phyloP scores from a whole-genome alignment of 2,329 filamentous ascomycete genomes.

The Neophaeococcomyces aloes region DNA sequence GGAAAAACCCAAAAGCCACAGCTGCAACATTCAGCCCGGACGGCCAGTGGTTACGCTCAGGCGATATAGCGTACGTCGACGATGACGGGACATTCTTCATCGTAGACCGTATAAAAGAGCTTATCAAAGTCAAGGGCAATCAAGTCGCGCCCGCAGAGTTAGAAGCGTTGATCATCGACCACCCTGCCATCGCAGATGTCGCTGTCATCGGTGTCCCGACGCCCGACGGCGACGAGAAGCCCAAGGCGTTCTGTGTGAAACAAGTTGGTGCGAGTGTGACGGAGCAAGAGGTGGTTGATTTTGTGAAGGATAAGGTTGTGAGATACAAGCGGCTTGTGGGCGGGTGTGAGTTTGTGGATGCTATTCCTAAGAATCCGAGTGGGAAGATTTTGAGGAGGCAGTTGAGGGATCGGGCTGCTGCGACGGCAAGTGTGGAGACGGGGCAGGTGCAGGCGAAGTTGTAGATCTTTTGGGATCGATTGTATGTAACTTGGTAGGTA shows the following conservation, averaged over 20 bases:
- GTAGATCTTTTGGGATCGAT: no score
- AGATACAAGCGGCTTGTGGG: constrained; percentile 40
- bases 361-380: constrained; percentile 17
- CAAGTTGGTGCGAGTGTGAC: constrained; percentile 23
- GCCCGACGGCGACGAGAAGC: constrained; percentile 26
- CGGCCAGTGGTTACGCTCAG: constrained; percentile 48
- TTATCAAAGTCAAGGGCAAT: constrained; percentile 46
- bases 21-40: constrained; percentile 40
- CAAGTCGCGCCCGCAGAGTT: constrained; percentile 41
- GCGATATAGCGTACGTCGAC: constrained; percentile 44
- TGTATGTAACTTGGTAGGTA: no score
- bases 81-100: constrained; percentile 35
- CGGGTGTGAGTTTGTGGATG: constrained; percentile 23
- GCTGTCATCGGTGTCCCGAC: constrained; percentile 38
- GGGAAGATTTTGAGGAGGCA: constrained; percentile 19
- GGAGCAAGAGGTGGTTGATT: constrained; percentile 29
- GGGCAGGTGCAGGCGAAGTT: constrained; percentile 11
- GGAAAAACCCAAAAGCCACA: constrained; percentile 47
- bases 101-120: constrained; percentile 60
- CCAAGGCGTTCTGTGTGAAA: constrained; percentile 36
- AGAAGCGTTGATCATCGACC: constrained; percentile 35
- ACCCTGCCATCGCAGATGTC: constrained; percentile 35
- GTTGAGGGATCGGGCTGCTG: constrained; percentile 14
- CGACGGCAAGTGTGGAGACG: constrained; percentile 11
- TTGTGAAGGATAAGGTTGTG: constrained; percentile 28